Conservation (phyloP, 306 rosid species). For the Erythrophleum fordii region DNA sequence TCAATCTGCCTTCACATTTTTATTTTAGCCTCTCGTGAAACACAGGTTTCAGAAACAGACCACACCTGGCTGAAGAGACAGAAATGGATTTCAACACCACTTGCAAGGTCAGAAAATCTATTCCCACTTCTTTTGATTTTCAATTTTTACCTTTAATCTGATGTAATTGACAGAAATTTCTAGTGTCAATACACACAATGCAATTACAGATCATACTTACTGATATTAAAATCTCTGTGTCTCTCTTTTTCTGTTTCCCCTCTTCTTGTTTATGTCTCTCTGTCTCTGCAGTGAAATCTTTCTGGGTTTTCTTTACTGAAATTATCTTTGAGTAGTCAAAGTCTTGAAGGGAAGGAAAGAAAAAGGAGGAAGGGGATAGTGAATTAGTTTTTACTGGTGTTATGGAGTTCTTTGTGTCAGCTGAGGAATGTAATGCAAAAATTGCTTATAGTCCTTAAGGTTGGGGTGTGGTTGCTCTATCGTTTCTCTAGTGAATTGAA, state of each 20-base stretch:
- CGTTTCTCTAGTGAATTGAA: neutral
- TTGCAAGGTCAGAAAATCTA: slow-evolving; percentile 58
- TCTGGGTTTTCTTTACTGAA: neutral
- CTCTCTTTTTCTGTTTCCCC: neutral
- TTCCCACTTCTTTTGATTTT: slow-evolving; percentile 19
- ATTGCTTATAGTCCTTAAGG: neutral
- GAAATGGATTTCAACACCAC: slow-evolving; percentile 59
- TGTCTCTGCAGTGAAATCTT: neutral
- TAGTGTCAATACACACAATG: neutral
- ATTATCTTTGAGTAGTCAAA: neutral
- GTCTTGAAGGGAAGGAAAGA: neutral
- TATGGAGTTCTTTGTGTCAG: slow-evolving; percentile 3
- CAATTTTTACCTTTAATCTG: neutral
- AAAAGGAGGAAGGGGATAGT: neutral
- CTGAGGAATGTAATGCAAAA: slow-evolving; percentile 4
- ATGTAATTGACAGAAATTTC: neutral
- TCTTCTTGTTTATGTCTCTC: neutral
- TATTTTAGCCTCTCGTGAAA: slow-evolving; percentile 7
- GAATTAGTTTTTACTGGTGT: neutral
- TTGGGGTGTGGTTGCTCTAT: neutral
- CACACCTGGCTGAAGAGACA: neutral
- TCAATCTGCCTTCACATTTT: neutral
- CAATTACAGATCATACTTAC: neutral
- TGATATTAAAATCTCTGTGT: neutral
- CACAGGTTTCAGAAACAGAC: slow-evolving; percentile 10